Evolutionary conservation across 345 rosid species (phyloP), one percentile per base, ranked within the genome.

Genomic region (Arabis alpina): DNA sequence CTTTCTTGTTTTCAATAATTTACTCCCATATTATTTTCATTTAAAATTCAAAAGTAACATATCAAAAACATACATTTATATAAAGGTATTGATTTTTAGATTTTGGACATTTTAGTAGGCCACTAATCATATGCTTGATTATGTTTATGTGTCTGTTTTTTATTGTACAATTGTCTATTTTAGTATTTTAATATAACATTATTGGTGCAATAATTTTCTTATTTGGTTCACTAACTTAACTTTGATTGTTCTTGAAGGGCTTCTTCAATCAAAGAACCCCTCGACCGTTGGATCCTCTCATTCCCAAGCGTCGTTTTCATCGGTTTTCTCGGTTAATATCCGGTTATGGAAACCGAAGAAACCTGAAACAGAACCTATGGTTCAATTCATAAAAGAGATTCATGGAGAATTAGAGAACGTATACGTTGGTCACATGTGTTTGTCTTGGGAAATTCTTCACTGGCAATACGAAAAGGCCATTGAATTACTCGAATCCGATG

Each of bases 371-470:
- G 92, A 87, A 64, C 96, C 95, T 16, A 80, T 77, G 77, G 62
- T 32, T 74, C 83, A 78, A 77, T 89, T 86, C 72, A 61, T 81
- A 8, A 77, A 73, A 61, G 97, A 94, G 66, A 71, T 88, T 64
- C 84, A 85, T 47, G 58, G 85, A 1, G 99, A 88, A 66, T 61
- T 91, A 52, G 99, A 94, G 74, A 77, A 77, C 27, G 95, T 91
- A 3, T 94, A 94, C 59, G 97, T 91, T n/a, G 99, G 97, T 52
- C 99, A 94, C 51, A 53, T 91, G 83, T 94, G 99, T 84, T 91
- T 94, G 39, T 86, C 99, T 0, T 94, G 99, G 99, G 99, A 94
- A 68, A 85, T 91, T 53, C 99, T 94, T 53, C 90, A 91, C 52
- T 94, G 97, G 97, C 95, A 94, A 77, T 94, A 89, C 34, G 85